Base-by-base conservation (phyloP, 495 filamentous ascomycete species). In the Podospora bellae-mahoneyi region DNA sequence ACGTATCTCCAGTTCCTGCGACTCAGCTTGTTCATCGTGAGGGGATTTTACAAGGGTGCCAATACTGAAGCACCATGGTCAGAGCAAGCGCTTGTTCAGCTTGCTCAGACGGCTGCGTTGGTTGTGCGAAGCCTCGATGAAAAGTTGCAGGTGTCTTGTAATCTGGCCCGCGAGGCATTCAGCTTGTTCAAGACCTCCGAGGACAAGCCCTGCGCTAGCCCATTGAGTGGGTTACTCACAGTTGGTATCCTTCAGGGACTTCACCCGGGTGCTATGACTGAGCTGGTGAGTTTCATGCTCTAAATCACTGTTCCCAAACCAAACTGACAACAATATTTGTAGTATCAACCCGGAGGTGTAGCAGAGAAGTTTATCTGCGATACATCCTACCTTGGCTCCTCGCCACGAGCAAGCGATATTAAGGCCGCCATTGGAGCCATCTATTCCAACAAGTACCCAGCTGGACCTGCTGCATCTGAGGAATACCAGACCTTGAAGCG, bases 201-300 rank as follows among this genome's bases (percentile, higher is more conserved):
- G 9, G 23, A 55, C 0, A 10, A 48, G 39, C 39, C 39, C 39
- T 48, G 39, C 39, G 7, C 39, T 48, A 48, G 39, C 39, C 28
- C 61, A 4, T 53, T 66, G 6, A 56, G 32, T 2, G 70, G 72
- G 16, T 56, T 75, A 5, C 66, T 84, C 32, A 76, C 78, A 15
- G 72, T 82, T 57, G 81, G 82, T 10, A 76, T 84, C 2, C 66
- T 84, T 9, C 75, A 82, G 64, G 82, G 81, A 15, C 70, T 84
- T 32, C 72, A 78, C 69, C 81, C 82, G 6, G 71, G 66, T 3
- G 77, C 76, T 20, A 69, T 84, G 70, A 64, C 58, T 15, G 60
- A 70, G 44, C 59, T 78, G 64, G 82, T 84, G 71, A 68, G 81
- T 72, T 15, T 63, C 5, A 32, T 15, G 0, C 19, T 16, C 23